These are phyloP conservation scores for Colletotrichum shisoi DNA, from an alignment of 2,329 filamentous ascomycete genomes.

Conservation along the genomic window DNA sequence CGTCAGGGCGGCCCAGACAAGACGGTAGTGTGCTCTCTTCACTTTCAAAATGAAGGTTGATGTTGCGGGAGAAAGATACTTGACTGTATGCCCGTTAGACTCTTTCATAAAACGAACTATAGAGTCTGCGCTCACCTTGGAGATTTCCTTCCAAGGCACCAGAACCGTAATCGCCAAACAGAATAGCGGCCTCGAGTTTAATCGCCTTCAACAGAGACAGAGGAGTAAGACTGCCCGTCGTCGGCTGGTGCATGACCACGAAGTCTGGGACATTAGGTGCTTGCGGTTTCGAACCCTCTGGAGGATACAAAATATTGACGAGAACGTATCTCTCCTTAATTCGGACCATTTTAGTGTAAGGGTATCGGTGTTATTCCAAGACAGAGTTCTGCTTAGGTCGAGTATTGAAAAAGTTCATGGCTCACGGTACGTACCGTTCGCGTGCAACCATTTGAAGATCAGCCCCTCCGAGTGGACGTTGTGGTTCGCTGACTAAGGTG, in stretches of 20 bases:
- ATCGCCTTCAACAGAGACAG: slow-evolving; percentile 73
- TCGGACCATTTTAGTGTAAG: slow-evolving; percentile 75
- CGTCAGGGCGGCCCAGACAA: slow-evolving; percentile 89
- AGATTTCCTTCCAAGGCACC: slow-evolving; percentile 76
- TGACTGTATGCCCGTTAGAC: slow-evolving; percentile 65
- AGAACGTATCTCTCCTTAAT: slow-evolving; percentile 95
- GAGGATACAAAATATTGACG: slow-evolving; percentile 90
- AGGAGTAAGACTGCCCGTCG: slow-evolving; percentile 72
- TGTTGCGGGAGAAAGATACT: slow-evolving; percentile 91
- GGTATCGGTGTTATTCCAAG: not conserved
- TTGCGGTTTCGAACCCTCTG: slow-evolving; percentile 53
- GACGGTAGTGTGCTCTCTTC: slow-evolving; percentile 79
- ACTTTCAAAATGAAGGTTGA: slow-evolving; percentile 92
- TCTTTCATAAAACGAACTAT: not conserved
- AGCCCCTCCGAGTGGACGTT: not conserved
- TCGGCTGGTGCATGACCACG: slow-evolving; percentile 81
- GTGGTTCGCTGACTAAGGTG: slow-evolving; percentile 35
- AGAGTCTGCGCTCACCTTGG: slow-evolving; percentile 59
- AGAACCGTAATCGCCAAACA: slow-evolving; percentile 90
- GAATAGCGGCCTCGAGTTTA: slow-evolving; percentile 70
- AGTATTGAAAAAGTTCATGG: slow-evolving; percentile 32
- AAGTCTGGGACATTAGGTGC: slow-evolving; percentile 61
- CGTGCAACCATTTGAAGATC: not conserved
- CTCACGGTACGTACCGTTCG: slow-evolving; percentile 7
- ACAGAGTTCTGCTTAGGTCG: slow-evolving; percentile 8